A percentile compares a stretch with the other conserved stretches of the same genome.
These are phyloP conservation scores for Carex scoparia DNA, from an alignment of 176 grass and related monocot species.

Conservation along the genomic window DNA sequence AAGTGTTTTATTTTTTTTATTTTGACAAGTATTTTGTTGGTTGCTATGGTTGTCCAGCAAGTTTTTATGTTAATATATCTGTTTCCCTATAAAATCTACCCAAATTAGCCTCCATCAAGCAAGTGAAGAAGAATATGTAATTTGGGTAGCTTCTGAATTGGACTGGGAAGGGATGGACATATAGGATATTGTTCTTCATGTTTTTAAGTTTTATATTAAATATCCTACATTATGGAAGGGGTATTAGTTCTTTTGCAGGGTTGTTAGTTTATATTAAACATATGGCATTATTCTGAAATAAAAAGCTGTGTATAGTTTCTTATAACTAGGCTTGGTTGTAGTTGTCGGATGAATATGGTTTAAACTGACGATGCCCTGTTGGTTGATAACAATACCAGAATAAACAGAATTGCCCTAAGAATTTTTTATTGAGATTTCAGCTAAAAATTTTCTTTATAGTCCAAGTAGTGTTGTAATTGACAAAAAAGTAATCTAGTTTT, in stretches of 20 bases:
- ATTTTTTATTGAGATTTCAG: background rate
- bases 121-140: background rate
- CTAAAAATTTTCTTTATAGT: background rate
- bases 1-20: background rate
- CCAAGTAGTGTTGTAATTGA: background rate
- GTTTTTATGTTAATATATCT: background rate
- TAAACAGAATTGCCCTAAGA: background rate
- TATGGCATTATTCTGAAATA: background rate
- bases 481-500: background rate
- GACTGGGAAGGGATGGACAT: background rate
- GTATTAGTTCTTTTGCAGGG: background rate
- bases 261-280: background rate
- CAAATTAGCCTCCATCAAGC: background rate
- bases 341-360: background rate
- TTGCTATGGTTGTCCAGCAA: background rate
- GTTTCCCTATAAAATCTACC: background rate
- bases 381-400: background rate
- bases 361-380: background rate
- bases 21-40: background rate
- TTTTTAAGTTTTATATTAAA: background rate
- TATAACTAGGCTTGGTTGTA: background rate
- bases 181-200: background rate
- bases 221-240: background rate
- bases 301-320: background rate
- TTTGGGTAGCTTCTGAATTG: background rate